These are phyloP conservation scores for Ustilago nuda DNA, from an alignment of 1,284 basidiomycete species.

Conservation along the genomic window DNA sequence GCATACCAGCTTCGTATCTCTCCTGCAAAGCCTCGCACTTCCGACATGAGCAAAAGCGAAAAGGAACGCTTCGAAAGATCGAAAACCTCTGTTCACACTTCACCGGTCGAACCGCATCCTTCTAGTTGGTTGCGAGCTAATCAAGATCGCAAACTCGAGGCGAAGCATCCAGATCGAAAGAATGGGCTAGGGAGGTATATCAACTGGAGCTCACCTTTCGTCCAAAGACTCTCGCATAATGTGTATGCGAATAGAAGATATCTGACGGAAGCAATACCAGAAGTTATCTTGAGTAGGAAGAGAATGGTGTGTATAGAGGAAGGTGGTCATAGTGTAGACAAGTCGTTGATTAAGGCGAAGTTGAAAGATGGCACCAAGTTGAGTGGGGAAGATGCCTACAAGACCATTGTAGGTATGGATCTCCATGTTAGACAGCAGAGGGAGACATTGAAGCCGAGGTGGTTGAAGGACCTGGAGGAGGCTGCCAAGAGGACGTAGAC, in stretches of 20 bases:
- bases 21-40: background rate
- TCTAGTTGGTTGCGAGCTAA: constrained; percentile 18
- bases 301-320: constrained; percentile 27
- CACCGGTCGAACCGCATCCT: constrained; percentile 31
- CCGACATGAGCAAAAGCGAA: constrained; percentile 12
- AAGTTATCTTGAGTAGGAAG: constrained; percentile 32
- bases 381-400: constrained; percentile 23
- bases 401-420: constrained; percentile 26
- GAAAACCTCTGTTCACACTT: background rate
- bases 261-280: constrained; percentile 33
- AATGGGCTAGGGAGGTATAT: constrained; percentile 38
- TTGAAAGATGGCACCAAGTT: constrained; percentile 19
- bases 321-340: constrained; percentile 26
- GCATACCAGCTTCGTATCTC: constrained; percentile 19
- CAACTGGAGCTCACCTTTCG: constrained; percentile 42
- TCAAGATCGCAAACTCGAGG: constrained; percentile 22
- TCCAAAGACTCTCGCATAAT: constrained; percentile 44
- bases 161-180: constrained; percentile 36
- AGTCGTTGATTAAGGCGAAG: constrained; percentile 12
- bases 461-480: constrained; percentile 39
- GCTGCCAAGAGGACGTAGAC: background rate
- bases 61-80: constrained; percentile 12
- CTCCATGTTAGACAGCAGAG: constrained; percentile 26
- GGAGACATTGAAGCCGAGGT: constrained; percentile 40
- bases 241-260: constrained; percentile 39